Evolutionary conservation across 306 rosid genomes (phyloP).

Genomic region (Nissolia schottii): DNA sequence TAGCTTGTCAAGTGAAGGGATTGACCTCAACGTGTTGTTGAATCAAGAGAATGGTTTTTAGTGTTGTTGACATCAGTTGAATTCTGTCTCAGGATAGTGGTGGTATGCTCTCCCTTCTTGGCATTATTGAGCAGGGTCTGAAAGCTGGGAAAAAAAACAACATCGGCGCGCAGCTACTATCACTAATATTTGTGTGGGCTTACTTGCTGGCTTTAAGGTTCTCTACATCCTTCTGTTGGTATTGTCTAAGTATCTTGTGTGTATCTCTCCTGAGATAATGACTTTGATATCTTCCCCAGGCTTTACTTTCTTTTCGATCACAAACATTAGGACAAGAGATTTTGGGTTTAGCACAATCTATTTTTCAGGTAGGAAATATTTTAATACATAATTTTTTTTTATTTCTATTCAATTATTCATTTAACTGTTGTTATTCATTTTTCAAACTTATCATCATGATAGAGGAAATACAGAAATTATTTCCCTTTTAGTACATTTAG

Average conservation of each 20-base stretch:
- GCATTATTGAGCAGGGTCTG: conserved; percentile 80
- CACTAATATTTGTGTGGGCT: conserved; percentile 87
- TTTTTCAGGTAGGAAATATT: conserved; percentile 63
- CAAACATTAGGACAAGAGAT: conserved; percentile 72
- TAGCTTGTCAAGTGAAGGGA: conserved; percentile 22
- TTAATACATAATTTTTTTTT: background rate
- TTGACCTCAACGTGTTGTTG: conserved; percentile 16
- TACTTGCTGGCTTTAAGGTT: conserved; percentile 94
- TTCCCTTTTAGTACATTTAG: no score
- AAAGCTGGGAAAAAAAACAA: conserved; percentile 92
- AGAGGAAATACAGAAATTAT: no score
- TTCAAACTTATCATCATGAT: background rate
- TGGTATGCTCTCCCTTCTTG: conserved; percentile 88
- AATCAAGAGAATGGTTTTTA: conserved; percentile 7
- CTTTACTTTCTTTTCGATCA: conserved; percentile 62
- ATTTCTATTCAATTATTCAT: background rate
- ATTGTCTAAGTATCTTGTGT: background rate
- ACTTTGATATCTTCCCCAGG: conserved; percentile 45
- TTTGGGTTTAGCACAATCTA: conserved; percentile 73
- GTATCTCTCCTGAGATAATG: conserved; percentile 22
- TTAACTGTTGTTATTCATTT: background rate
- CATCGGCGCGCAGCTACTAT: conserved; percentile 79
- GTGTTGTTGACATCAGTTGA: conserved; percentile 27
- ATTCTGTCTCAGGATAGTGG: conserved; percentile 66
- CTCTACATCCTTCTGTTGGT: conserved; percentile 24